A percentile compares a stretch with the other conserved stretches of the same genome.
These are phyloP conservation scores for Nakaseomyces bracarensis DNA, from an alignment of 1,139 yeast species.

Conservation along the genomic window DNA sequence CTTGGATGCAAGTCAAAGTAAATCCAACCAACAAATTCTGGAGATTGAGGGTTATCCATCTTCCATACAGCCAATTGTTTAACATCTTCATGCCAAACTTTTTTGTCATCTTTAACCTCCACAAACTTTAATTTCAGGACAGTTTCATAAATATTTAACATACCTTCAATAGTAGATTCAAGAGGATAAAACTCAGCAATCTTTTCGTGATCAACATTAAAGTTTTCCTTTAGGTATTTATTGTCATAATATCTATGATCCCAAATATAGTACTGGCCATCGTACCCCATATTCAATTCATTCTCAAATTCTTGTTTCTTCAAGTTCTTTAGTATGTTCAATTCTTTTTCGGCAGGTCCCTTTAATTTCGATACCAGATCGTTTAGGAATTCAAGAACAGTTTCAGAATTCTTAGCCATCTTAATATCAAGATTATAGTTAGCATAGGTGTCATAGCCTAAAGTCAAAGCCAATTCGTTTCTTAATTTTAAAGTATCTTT, in stretches of 20 bases:
- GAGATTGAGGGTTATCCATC: conserved; percentile 38
- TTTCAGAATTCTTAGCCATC: conserved; percentile 64
- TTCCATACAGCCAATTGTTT: conserved; percentile 69
- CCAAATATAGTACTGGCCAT: conserved; percentile 57
- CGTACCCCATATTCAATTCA: conserved; percentile 36
- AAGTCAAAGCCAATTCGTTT: conserved; percentile 48
- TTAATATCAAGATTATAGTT: conserved; percentile 64
- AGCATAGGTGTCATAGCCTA: conserved; percentile 63
- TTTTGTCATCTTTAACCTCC: conserved; percentile 36
- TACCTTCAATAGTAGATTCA: conserved; percentile 53
- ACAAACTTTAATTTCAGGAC: conserved; percentile 61
- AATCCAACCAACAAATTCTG: conserved; percentile 69
- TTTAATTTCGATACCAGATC: conserved; percentile 52
- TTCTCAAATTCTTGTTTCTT: conserved; percentile 45
- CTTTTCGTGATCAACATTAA: conserved; percentile 60
- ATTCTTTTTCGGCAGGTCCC: conserved; percentile 52
- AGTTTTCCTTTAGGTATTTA: conserved; percentile 54
- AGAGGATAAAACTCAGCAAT: conserved; percentile 75
- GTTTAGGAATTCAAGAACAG: conserved; percentile 50
- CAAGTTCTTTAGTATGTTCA: conserved; percentile 40
- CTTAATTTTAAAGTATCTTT: conserved; percentile 53
- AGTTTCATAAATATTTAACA: conserved; percentile 62
- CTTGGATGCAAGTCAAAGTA: conserved; percentile 80
- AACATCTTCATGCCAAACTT: conserved; percentile 73
- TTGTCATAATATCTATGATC: conserved; percentile 62